These are phyloP conservation scores for Penicillium griseofulvum DNA, from an alignment of 2,329 filamentous ascomycete species.

Conservation along the genomic window DNA sequence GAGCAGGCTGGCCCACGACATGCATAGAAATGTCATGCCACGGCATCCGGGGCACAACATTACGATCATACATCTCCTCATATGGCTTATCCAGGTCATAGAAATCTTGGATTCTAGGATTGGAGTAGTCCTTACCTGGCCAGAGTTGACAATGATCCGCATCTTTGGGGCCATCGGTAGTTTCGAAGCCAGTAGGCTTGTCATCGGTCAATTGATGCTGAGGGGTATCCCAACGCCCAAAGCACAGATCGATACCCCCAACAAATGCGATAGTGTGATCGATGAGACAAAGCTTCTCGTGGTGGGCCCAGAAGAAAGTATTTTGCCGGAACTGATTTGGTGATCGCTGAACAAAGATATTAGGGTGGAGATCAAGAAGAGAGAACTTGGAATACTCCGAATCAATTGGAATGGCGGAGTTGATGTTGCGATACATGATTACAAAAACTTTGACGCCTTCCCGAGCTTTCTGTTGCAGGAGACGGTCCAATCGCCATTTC, in stretches of 20 bases:
- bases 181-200: slow-evolving; percentile 91
- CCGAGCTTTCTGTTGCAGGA: slow-evolving; percentile 88
- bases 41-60: slow-evolving; percentile 86
- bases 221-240: slow-evolving; percentile 95
- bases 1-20: slow-evolving; percentile 89
- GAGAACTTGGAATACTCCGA: slow-evolving; percentile 98
- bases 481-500: slow-evolving; percentile 91
- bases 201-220: slow-evolving; percentile 89
- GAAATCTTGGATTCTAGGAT: slow-evolving; percentile 92
- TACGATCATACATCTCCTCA: slow-evolving; percentile 97
- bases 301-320: slow-evolving; percentile 98
- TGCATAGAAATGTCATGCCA: slow-evolving; percentile 99
- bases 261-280: slow-evolving; percentile 96
- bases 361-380: slow-evolving; percentile 88
- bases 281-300: slow-evolving; percentile 96
- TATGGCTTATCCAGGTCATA: slow-evolving; percentile 90
- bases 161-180: slow-evolving; percentile 72
- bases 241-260: slow-evolving; percentile 93
- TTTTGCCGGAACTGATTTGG: slow-evolving; percentile 98
- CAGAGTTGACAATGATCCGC: slow-evolving; percentile 91
- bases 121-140: slow-evolving; percentile 98
- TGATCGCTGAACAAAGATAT: slow-evolving; percentile 92
- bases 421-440: slow-evolving; percentile 96
- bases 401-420: slow-evolving; percentile 94
- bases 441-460: slow-evolving; percentile 98